Evolutionary conservation across 345 rosid genomes (phyloP), one percentile per base, ranked within the genome.

Genomic region (Eucalyptus erythrocorys): DNA sequence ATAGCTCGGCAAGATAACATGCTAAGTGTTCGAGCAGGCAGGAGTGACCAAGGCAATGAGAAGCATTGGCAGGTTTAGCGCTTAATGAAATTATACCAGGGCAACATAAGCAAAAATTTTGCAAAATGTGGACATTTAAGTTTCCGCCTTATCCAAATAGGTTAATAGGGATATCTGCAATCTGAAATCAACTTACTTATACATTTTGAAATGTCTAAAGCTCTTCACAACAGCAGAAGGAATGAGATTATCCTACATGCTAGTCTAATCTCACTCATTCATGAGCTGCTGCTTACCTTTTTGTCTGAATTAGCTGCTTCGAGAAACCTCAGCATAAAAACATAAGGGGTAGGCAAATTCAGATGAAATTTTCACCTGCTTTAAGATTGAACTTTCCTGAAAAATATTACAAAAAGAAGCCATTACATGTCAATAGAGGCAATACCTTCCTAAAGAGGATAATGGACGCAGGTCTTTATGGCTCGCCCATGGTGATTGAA

Each of bases 251-350:
- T 53, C 10, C 24, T 53, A 53, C 10, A 53, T 7, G 59, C 59
- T 19, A 53, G 59, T 53, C 59, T 3, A 30, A 19, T 21, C 26
- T 21, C 21, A 21, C 13, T 43, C 86, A 42, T 45, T 26, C 85
- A 80, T 21, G 48, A 40, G 48, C 15, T 40, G 16, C 48, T 24
- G 27, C 59, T 13, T 91, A 95, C 98, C 97, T 92, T 93, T 85
- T 89, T 89, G 90, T 96, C 95, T 48, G 98, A 93, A 89, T 91
- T 95, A 90, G 99, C 98, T 92, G 97, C 99, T 94, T 96, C 96
- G 50, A 96, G 95, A 91, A 97, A 97, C 90, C 98, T 94, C 87
- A 95, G 90, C 99, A 96, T 94, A 94, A 97, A 97, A 88, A 96
- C 98, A 88, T 97, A 96, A 5, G 96, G 95, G 59, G 99, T 96